Conservation (phyloP, 139 green algal genomes). For the Volvox reticuliferus region DNA sequence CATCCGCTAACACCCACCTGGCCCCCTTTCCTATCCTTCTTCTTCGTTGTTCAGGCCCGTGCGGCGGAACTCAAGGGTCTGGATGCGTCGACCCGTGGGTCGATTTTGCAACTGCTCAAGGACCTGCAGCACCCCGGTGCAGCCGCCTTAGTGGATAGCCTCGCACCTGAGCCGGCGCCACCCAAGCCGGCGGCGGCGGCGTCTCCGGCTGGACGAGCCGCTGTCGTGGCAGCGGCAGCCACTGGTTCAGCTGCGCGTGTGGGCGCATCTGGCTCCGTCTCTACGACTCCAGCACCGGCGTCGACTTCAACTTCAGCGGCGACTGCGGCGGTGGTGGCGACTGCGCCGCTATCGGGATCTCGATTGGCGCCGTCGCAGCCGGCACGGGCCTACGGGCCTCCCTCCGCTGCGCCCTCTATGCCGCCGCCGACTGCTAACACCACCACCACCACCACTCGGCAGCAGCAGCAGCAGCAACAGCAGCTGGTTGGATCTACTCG, state of each 20-base stretch:
- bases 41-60: not conserved
- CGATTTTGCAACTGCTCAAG: not conserved
- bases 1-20: too few relatives aligned
- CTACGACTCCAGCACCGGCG: not conserved
- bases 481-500: not conserved
- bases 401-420: too few relatives aligned
- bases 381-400: not conserved
- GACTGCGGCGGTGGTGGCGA: not conserved
- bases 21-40: too few relatives aligned
- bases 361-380: not conserved
- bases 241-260: not conserved
- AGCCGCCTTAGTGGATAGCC: constrained; percentile 8
- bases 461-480: not conserved
- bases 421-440: not conserved
- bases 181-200: not conserved
- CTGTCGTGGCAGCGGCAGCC: not conserved
- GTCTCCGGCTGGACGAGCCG: not conserved
- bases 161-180: not conserved
- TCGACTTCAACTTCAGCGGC: not conserved
- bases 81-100: not conserved
- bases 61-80: not conserved
- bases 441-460: not conserved
- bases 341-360: not conserved
- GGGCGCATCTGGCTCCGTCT: not conserved
- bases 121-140: not conserved